Percentiles rank a stretch among this genome's conserved stretches.
phyloP scores from a whole-genome alignment of 179 eudicot species.

The Nepenthes alata region DNA sequence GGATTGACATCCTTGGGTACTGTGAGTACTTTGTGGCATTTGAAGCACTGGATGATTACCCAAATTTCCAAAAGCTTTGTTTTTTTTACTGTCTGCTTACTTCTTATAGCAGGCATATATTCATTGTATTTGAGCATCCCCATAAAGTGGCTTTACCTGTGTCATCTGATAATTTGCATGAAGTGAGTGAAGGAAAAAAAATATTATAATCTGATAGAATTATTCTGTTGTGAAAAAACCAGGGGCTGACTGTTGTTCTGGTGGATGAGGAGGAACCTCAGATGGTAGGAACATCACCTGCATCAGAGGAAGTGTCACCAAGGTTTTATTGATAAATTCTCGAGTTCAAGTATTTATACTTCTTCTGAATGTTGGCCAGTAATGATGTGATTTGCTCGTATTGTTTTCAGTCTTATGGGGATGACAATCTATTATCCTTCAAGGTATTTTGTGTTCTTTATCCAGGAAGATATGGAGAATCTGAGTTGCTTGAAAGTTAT shows the following conservation, averaged over 20 bases:
- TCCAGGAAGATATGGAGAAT: background rate
- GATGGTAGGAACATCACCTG: conserved; percentile 16
- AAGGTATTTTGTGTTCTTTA: conserved; percentile 35
- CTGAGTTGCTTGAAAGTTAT: background rate
- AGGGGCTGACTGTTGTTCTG: conserved; percentile 39
- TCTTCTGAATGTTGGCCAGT: background rate
- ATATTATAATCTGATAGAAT: conserved; percentile 1
- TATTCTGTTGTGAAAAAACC: conserved; percentile 8
- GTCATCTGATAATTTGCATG: background rate
- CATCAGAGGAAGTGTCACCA: conserved; percentile 20
- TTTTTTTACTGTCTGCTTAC: too few species aligned
- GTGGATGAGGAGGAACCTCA: conserved; percentile 73
- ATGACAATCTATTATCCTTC: conserved; percentile 65
- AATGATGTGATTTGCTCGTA: background rate
- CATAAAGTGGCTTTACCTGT: background rate
- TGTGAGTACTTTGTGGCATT: background rate
- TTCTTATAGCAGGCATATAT: too few species aligned
- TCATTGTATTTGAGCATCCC: background rate
- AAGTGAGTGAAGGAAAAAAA: background rate
- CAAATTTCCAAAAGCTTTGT: too few species aligned
- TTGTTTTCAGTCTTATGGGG: conserved; percentile 16
- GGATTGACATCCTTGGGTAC: background rate
- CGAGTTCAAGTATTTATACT: background rate
- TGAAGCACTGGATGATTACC: background rate
- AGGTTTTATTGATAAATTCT: conserved; percentile 9